Conservation (phyloP, 495 filamentous ascomycete species). For the Cryomyces minteri region DNA sequence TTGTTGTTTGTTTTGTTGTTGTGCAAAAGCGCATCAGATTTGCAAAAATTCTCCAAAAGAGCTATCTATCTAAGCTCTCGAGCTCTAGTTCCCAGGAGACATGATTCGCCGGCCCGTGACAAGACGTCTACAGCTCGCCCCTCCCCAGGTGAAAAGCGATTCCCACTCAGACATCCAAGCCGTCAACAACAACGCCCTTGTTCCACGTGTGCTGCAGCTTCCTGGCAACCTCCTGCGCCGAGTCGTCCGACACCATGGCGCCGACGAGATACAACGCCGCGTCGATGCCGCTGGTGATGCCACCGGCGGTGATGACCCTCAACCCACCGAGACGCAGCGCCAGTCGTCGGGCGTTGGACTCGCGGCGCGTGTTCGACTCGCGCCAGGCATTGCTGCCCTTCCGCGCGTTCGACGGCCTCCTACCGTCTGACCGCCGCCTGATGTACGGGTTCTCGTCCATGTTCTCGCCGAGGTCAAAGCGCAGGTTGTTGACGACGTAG, state of each 20-base stretch:
- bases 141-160: not conserved
- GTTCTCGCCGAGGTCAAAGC: constrained; percentile 55
- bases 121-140: no score
- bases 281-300: constrained; percentile 60
- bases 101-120: not conserved
- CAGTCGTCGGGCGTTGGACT: constrained; percentile 47
- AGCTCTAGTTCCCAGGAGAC: not conserved
- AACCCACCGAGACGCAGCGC: constrained; percentile 49
- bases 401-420: constrained; percentile 41
- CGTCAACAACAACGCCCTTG: constrained; percentile 51
- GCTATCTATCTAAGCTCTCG: not conserved
- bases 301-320: constrained; percentile 58
- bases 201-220: constrained; percentile 55
- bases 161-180: constrained; percentile 44
- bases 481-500: constrained; percentile 65
- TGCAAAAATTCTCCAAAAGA: no score
- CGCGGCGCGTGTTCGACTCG: constrained; percentile 35
- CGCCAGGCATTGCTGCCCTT: constrained; percentile 60
- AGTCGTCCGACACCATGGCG: constrained; percentile 47
- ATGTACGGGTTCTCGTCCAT: constrained; percentile 59
- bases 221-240: constrained; percentile 47
- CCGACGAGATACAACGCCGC: constrained; percentile 61
- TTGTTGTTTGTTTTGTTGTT: not conserved
- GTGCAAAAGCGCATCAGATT: not conserved
- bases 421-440: constrained; percentile 39